Base-by-base conservation (phyloP, 768 basidiomycete genomes). In the Pleurotus tuber-regium region DNA sequence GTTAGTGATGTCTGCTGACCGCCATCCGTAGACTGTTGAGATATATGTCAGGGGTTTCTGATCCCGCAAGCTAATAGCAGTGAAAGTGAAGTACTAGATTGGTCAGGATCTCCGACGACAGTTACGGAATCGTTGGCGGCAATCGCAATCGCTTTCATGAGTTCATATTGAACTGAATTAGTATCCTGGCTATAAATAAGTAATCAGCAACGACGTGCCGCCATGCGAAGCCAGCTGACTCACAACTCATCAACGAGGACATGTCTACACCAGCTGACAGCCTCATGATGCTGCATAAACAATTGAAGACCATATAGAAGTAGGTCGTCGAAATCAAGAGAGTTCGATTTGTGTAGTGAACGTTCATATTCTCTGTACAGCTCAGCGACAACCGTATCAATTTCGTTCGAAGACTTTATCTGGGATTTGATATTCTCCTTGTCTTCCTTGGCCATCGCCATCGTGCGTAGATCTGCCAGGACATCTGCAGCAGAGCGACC, bases 31-130 rank as follows among this genome's bases (percentile, higher is more conserved):
- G 35, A 92, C 82, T 85, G 39, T 39, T 10, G n/a, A 19, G 40
- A n/a, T n/a, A 12, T 4, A 49, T 16, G 47, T 21, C 16, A 40
- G 14, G 43, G n/a, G 24, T 21, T 24, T 41, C 14, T 33, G 18
- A 26, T 16, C 23, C 26, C 42, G n/a, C 24, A 16, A 21, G 16
- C 10, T 16, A 21, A n/a, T 12, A 51, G 26, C 30, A 4, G 43
- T 39, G 14, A 11, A 48, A 7, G 18, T 3, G 28, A 8, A 54
- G 23, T 57, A 85, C 86, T 93, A 0, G 89, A 91, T 63, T 95
- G 92, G 64, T 95, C 92, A 0, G 92, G 92, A 68, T 95, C 92
- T 0, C 92, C 92, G 2, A 95, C 91, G 33, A 94, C 79, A 3
- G 86, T 91, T 23, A 92, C 73, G 54, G 83, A 81, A 24, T 73